phyloP scores from a whole-genome alignment of 352 stramenopile species.

The Peronospora belbahrii region DNA sequence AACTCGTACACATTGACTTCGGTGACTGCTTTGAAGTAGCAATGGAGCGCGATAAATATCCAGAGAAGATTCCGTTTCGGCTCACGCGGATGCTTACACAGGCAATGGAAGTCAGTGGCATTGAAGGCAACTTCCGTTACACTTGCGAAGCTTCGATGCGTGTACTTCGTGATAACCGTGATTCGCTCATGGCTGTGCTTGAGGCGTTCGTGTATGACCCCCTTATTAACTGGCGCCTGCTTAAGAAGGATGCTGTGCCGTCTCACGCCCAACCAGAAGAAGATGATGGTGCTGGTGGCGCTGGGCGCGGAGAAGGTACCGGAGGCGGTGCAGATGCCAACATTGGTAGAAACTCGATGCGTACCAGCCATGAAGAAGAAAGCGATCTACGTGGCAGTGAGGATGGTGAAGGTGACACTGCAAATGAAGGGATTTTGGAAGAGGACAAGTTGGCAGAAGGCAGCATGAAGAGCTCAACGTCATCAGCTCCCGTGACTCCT shows the following conservation, averaged over 20 bases:
- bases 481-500: conserved; percentile 29
- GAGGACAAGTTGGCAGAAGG: conserved; percentile 33
- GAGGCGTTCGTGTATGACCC: conserved; percentile 99
- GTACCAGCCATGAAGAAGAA: conserved; percentile 11
- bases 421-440: conserved; percentile 12
- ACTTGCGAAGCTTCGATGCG: conserved; percentile 98
- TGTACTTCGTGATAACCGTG: conserved; percentile 96
- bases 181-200: conserved; percentile 99
- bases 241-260: conserved; percentile 80
- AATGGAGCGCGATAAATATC: conserved; percentile 99
- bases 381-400: conserved; percentile 10
- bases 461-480: conserved; percentile 59
- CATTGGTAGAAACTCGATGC: conserved; percentile 13
- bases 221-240: conserved; percentile 97
- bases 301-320: conserved; percentile 26
- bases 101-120: conserved; percentile 99
- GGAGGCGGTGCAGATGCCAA: conserved; percentile 13
- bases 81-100: conserved; percentile 98
- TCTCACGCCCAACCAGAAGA: conserved; percentile 69
- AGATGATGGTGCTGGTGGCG: conserved; percentile 26
- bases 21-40: conserved; percentile 99
- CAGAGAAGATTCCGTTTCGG: conserved; percentile 99
- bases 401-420: conserved; percentile 17
- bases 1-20: conserved; percentile 99
- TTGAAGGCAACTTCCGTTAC: conserved; percentile 98